phyloP scores from a whole-genome alignment of 345 rosid species.

The Brassica napus region Da-Ae NC_063438.1:10815001-10815500 shows the following conservation, averaged over 20 bases:
- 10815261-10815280: constrained; percentile 55
- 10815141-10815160: constrained; percentile 76
- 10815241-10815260: constrained; percentile 87
- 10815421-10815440: background rate
- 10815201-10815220: constrained; percentile 94
- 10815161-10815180: constrained; percentile 76
- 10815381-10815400: background rate
- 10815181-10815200: constrained; percentile 75
- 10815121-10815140: constrained; percentile 48
- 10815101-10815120: background rate
- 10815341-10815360: background rate
- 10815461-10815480: constrained; percentile 81
- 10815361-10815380: background rate
- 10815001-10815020: background rate
- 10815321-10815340: background rate
- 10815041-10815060: background rate
- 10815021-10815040: background rate
- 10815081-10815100: background rate
- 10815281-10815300: background rate
- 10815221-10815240: constrained; percentile 79
- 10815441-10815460: background rate
- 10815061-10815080: background rate
- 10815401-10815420: background rate
- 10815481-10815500: constrained; percentile 81
- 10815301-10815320: background rate